Evolutionary conservation across 768 basidiomycete genomes (phyloP).

Genomic region (Serpula lacrymans): DNA sequence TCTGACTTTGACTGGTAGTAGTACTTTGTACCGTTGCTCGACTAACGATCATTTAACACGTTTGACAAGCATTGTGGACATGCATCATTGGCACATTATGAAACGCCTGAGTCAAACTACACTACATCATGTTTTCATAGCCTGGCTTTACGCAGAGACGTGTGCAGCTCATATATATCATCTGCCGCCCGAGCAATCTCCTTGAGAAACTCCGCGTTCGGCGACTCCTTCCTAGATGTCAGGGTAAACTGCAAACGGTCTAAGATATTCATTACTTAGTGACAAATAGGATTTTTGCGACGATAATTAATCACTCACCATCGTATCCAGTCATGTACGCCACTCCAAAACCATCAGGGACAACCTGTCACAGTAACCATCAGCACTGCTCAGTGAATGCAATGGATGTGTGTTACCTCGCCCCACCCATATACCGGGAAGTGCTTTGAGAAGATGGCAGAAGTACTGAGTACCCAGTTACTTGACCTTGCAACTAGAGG

Average conservation of each 20-base stretch:
- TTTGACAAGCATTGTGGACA: too few relatives aligned
- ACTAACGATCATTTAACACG: background rate
- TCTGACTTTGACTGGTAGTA: too few relatives aligned
- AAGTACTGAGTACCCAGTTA: slow-evolving; percentile 89
- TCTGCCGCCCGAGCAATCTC: slow-evolving; percentile 64
- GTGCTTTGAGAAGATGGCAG: slow-evolving; percentile 82
- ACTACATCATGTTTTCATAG: too few relatives aligned
- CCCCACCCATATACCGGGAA: slow-evolving; percentile 92
- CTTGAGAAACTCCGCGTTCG: slow-evolving; percentile 65
- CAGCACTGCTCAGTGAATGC: background rate
- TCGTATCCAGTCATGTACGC: slow-evolving; percentile 92
- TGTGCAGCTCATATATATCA: slow-evolving; percentile 67
- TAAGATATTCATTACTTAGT: background rate
- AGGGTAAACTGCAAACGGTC: slow-evolving; percentile 81
- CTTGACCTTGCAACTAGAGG: slow-evolving; percentile 68
- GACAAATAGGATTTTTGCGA: background rate
- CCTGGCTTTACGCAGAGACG: too few relatives aligned
- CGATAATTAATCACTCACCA: slow-evolving; percentile 41
- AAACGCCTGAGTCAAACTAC: too few relatives aligned
- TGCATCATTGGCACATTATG: too few relatives aligned
- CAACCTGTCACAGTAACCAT: slow-evolving; percentile 45
- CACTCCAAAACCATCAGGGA: slow-evolving; percentile 91
- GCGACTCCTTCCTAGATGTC: slow-evolving; percentile 84
- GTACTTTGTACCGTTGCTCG: too few relatives aligned
- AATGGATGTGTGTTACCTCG: slow-evolving; percentile 34